Conservation (phyloP, 495 filamentous ascomycete species). For the Coniosporium apollinis region DNA sequence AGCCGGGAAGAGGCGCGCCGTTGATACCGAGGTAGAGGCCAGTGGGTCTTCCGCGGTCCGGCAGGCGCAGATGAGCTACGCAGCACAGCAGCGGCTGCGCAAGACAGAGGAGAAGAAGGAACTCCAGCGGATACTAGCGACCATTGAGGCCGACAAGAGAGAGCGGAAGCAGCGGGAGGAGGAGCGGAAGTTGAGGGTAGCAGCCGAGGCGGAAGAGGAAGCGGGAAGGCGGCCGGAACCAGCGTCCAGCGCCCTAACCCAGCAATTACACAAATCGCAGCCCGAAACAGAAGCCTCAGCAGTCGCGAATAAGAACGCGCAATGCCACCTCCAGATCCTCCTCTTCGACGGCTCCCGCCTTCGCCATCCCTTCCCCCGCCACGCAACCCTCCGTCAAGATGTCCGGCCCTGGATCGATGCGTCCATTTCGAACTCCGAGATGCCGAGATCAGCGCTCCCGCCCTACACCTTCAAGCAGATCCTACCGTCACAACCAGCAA, state of each 20-base stretch:
- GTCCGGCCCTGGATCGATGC: conserved; percentile 66
- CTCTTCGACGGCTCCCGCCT: conserved; percentile 73
- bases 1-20: conserved; percentile 13
- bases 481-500: conserved; percentile 59
- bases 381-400: conserved; percentile 42
- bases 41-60: conserved; percentile 6
- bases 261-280: conserved; percentile 2
- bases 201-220: conserved; percentile 5
- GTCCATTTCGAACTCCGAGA: conserved; percentile 26
- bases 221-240: conserved; percentile 3
- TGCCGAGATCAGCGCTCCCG: conserved; percentile 16
- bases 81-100: conserved; percentile 10
- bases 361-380: conserved; percentile 42
- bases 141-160: conserved; percentile 36
- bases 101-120: conserved; percentile 20
- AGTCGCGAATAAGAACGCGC: conserved; percentile 11
- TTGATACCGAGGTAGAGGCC: conserved; percentile 5
- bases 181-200: conserved; percentile 25
- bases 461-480: conserved; percentile 79
- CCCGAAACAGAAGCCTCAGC: not conserved
- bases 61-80: conserved; percentile 7
- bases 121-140: conserved; percentile 16
- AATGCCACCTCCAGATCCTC: conserved; percentile 64
- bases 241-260: not conserved
- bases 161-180: conserved; percentile 39